A percentile compares a stretch with the other conserved stretches of the same genome.
Evolutionary conservation across 345 rosid species (phyloP).

Genomic region (Citrus sp.): DNA sequence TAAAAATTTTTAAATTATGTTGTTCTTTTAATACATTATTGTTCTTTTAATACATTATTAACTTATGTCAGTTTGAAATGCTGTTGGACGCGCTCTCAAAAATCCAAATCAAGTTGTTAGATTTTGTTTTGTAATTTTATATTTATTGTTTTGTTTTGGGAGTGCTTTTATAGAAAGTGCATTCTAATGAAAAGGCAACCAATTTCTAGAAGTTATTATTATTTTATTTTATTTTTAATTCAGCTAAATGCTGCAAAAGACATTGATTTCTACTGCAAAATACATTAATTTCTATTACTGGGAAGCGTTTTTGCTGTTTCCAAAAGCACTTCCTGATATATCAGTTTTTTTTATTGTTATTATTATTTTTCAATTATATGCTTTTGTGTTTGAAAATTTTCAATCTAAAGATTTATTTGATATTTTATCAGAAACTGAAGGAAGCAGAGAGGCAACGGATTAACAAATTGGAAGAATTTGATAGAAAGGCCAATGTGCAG

Average conservation of each 20-base stretch:
- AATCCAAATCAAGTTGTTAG: background rate
- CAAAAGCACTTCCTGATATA: background rate
- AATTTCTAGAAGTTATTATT: background rate
- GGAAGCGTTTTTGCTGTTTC: background rate
- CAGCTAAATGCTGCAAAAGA: background rate
- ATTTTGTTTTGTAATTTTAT: background rate
- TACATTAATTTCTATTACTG: background rate
- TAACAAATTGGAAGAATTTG: constrained; percentile 62
- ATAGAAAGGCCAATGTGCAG: constrained; percentile 71
- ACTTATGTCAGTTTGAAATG: background rate
- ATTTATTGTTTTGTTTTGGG: background rate
- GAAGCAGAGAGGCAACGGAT: constrained; percentile 69
- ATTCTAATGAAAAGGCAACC: background rate
- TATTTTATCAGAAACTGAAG: constrained; percentile 48
- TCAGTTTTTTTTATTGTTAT: background rate
- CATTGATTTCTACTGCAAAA: background rate
- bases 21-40: no score
- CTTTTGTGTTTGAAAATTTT: background rate
- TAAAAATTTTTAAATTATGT: no score
- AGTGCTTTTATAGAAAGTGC: background rate
- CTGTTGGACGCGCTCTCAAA: background rate
- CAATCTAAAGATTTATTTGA: background rate
- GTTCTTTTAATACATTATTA: no score
- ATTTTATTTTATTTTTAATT: background rate
- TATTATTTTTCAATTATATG: no score